A percentile compares a stretch with the other conserved stretches of the same genome.
These are phyloP conservation scores for Trichoderma koningii DNA, from an alignment of 2,329 filamentous ascomycete genomes.

Conservation along the genomic window DNA sequence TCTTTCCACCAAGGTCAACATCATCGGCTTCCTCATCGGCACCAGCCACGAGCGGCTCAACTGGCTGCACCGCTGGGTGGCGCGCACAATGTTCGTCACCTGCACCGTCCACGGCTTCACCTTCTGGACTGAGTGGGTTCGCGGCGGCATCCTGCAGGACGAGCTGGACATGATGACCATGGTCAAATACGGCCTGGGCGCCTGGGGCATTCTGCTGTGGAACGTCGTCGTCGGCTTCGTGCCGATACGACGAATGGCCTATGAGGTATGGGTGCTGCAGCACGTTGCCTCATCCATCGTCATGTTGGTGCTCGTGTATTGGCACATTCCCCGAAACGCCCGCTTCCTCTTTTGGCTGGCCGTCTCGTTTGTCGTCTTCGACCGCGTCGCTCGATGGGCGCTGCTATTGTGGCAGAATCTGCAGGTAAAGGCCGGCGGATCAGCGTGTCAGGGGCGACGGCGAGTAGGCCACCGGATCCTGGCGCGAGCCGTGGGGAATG, in stretches of 20 bases:
- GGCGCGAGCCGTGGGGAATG: slow-evolving; percentile 51
- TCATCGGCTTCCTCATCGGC: slow-evolving; percentile 63
- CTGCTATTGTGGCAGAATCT: slow-evolving; percentile 57
- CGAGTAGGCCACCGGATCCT: slow-evolving; percentile 56
- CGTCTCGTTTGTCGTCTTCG: slow-evolving; percentile 62
- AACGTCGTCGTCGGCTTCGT: slow-evolving; percentile 63
- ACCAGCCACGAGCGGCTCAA: slow-evolving; percentile 69
- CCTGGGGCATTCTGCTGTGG: slow-evolving; percentile 68
- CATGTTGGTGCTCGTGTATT: slow-evolving; percentile 64
- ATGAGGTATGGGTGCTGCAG: slow-evolving; percentile 70
- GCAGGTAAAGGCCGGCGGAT: slow-evolving; percentile 44
- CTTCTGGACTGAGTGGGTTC: slow-evolving; percentile 66
- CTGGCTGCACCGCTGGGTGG: slow-evolving; percentile 74
- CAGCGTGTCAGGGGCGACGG: slow-evolving; percentile 50
- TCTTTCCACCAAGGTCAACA: slow-evolving; percentile 59
- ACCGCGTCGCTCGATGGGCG: slow-evolving; percentile 56
- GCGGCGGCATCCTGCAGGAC: slow-evolving; percentile 58
- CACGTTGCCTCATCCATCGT: slow-evolving; percentile 63
- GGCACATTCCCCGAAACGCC: slow-evolving; percentile 62
- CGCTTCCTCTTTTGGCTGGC: slow-evolving; percentile 67
- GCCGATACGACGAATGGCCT: slow-evolving; percentile 65
- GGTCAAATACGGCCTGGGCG: slow-evolving; percentile 66
- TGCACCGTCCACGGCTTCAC: slow-evolving; percentile 70
- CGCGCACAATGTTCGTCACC: slow-evolving; percentile 67
- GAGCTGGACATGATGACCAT: slow-evolving; percentile 65